phyloP scores from a whole-genome alignment of 257 asterid species.

The Solanum clarkiae region DNA sequence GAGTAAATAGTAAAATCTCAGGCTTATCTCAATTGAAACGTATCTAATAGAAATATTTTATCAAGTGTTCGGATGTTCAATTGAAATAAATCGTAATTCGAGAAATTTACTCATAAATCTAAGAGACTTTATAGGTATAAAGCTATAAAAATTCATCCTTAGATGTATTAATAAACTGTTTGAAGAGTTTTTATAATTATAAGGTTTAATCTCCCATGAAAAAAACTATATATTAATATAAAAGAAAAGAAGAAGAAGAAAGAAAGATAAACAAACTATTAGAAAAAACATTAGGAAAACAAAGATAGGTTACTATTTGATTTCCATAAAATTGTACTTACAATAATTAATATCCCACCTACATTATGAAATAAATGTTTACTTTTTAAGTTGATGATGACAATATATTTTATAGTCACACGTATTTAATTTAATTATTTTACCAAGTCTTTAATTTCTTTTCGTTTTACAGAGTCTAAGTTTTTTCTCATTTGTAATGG shows the following conservation, averaged over 20 bases:
- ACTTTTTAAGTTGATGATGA: not conserved
- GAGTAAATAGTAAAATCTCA: no score
- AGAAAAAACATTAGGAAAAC: not conserved
- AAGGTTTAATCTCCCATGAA: not conserved
- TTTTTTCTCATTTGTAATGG: not conserved
- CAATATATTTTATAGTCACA: not conserved
- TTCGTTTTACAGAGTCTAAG: not conserved
- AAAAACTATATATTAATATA: no score
- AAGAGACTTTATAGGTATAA: no score
- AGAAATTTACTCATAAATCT: not conserved
- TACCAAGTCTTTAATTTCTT: not conserved
- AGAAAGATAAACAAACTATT: not conserved
- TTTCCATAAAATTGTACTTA: not conserved
- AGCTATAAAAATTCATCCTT: no score
- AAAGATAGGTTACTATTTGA: not conserved
- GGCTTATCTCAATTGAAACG: no score
- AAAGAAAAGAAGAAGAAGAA: not conserved
- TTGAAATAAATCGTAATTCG: no score
- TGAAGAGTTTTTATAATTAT: not conserved
- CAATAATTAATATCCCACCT: not conserved
- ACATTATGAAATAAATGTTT: not conserved
- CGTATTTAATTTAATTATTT: not conserved
- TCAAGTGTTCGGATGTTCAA: no score
- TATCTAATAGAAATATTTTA: no score
- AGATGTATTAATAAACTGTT: not conserved